Percentiles rank a stretch among this genome's conserved stretches.
phyloP scores from a whole-genome alignment of 2,329 filamentous ascomycete species.

The Emericellopsis atlantica region DNA sequence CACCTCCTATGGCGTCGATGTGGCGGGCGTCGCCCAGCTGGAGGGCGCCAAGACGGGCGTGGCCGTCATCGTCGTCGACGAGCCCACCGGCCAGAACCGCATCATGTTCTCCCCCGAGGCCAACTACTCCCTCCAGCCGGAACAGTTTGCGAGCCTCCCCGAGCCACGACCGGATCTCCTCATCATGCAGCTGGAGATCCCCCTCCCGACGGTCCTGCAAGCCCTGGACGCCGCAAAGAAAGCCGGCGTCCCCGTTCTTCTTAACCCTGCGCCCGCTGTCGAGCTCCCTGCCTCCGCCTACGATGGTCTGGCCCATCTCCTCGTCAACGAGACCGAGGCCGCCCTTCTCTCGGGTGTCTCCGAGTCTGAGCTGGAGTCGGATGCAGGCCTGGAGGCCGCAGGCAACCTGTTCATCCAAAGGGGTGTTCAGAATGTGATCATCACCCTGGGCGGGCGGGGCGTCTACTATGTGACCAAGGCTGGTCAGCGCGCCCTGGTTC shows the following conservation, averaged over 20 bases:
- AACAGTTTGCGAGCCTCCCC: constrained; percentile 19
- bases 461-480: constrained; percentile 47
- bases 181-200: constrained; percentile 70
- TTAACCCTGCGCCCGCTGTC: constrained; percentile 77
- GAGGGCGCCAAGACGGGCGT: constrained; percentile 47
- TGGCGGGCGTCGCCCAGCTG: constrained; percentile 32
- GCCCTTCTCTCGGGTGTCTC: constrained; percentile 51
- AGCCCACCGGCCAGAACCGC: constrained; percentile 60
- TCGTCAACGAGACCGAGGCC: constrained; percentile 88
- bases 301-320: constrained; percentile 57
- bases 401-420: constrained; percentile 48
- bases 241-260: constrained; percentile 48
- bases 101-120: constrained; percentile 64
- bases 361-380: constrained; percentile 33
- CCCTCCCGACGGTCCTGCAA: constrained; percentile 49
- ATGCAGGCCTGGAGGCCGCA: constrained; percentile 31
- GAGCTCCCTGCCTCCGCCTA: constrained; percentile 55
- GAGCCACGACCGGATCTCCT: constrained; percentile 44
- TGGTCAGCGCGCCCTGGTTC: constrained; percentile 33
- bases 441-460: constrained; percentile 77
- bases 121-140: constrained; percentile 38
- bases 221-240: constrained; percentile 39
- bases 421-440: constrained; percentile 65
- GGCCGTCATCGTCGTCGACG: constrained; percentile 65
- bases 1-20: constrained; percentile 47